Conservation (phyloP, 1,284 basidiomycete species). For the Heliocybe sulcata region DNA sequence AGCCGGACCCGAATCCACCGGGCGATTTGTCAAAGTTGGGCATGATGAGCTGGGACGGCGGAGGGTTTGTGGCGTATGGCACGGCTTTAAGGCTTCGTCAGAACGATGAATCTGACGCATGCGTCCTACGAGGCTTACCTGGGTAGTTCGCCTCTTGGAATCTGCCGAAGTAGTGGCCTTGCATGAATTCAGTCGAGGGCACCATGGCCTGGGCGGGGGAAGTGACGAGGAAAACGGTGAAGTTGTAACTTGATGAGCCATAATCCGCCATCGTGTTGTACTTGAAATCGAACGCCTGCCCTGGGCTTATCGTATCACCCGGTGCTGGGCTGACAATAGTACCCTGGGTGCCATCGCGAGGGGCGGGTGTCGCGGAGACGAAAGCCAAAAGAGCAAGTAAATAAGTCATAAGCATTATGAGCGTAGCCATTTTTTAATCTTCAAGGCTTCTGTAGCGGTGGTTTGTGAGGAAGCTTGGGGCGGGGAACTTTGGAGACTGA, state of each 20-base stretch:
- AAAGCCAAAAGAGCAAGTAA: background rate
- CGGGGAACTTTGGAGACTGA: background rate
- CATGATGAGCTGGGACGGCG: constrained; percentile 36
- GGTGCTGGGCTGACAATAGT: constrained; percentile 20
- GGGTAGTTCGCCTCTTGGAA: constrained; percentile 36
- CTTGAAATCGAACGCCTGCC: constrained; percentile 25
- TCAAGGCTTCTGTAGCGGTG: too few species aligned
- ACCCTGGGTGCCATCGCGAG: constrained; percentile 12
- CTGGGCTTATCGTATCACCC: constrained; percentile 24
- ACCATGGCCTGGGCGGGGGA: constrained; percentile 17
- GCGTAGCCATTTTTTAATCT: background rate
- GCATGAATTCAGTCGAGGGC: constrained; percentile 22
- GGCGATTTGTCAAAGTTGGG: constrained; percentile 36
- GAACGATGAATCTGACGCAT: constrained; percentile 8
- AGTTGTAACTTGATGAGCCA: constrained; percentile 33
- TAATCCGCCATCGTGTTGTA: constrained; percentile 36
- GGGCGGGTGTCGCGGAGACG: constrained; percentile 1
- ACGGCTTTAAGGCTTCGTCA: constrained; percentile 12
- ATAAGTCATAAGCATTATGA: background rate
- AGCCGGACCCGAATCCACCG: constrained; percentile 33
- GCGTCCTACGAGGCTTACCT: constrained; percentile 18
- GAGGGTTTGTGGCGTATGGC: constrained; percentile 31
- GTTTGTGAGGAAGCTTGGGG: background rate
- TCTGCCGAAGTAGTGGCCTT: constrained; percentile 33
- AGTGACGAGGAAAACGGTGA: constrained; percentile 33